Percentiles rank a stretch among this genome's conserved stretches.
These are phyloP conservation scores for Eucalyptus regnans DNA, from an alignment of 345 rosid species.

Conservation along the genomic window DNA sequence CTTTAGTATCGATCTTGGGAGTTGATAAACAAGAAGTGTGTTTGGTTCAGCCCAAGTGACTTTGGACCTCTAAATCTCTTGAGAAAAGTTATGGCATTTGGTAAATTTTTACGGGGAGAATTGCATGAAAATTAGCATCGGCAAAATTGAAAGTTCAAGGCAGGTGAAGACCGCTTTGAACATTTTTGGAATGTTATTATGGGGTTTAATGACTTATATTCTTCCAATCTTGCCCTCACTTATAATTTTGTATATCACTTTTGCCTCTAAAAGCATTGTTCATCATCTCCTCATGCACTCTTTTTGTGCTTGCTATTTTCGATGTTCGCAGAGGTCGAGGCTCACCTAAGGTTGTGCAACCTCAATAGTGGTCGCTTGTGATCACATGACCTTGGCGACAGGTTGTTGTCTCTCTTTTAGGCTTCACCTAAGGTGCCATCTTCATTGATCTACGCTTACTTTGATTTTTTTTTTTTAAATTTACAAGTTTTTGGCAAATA, in stretches of 20 bases:
- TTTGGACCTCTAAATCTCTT: too few relatives aligned
- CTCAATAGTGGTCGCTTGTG: background rate
- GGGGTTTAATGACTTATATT: too few relatives aligned
- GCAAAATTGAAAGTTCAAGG: background rate
- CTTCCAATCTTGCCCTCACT: too few relatives aligned
- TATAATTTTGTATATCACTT: background rate
- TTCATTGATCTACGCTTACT: background rate
- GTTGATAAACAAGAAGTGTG: background rate
- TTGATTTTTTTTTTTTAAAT: too few relatives aligned
- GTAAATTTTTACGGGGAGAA: background rate
- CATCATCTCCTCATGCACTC: background rate
- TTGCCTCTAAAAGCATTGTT: background rate
- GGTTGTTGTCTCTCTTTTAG: background rate
- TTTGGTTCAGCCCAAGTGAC: too few relatives aligned
- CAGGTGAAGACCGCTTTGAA: accelerated
- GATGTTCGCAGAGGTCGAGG: background rate
- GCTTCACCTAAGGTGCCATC: background rate
- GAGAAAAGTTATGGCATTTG: background rate
- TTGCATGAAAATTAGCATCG: background rate
- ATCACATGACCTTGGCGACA: accelerated
- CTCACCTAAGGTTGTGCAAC: background rate
- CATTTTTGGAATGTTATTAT: background rate
- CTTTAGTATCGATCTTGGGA: too few relatives aligned
- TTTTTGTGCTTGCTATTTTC: background rate
- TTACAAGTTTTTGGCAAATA: background rate